These are phyloP conservation scores for Haplosporangium gracile DNA, from an alignment of 192 early-diverging fungal genomes.

Conservation along the genomic window DNA sequence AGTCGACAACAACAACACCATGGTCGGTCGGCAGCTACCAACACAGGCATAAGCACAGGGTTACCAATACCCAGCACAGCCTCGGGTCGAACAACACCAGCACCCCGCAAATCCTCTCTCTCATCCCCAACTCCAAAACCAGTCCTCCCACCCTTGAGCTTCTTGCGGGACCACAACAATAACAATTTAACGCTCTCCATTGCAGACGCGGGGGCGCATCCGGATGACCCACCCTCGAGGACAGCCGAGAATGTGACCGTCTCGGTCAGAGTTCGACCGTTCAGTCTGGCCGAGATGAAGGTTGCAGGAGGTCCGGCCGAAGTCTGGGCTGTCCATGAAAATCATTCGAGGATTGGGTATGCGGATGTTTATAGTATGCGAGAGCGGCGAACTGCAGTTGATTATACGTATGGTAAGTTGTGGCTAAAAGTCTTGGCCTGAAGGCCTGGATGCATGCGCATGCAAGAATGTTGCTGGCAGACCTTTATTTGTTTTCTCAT, in stretches of 20 bases:
- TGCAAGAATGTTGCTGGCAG: background rate
- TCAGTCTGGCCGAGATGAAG: constrained; percentile 68
- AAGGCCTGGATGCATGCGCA: background rate
- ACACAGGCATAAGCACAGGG: background rate
- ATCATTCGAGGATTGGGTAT: constrained; percentile 17
- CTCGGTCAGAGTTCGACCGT: constrained; percentile 79
- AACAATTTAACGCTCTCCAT: constrained; percentile 15
- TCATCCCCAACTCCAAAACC: constrained; percentile 28
- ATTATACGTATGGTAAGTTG: constrained; percentile 60
- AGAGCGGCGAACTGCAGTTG: constrained; percentile 34
- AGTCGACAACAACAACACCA: constrained; percentile 30
- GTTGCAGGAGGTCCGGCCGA: constrained; percentile 51
- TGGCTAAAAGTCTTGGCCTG: background rate
- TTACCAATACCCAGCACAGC: background rate
- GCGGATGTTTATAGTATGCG: constrained; percentile 34
- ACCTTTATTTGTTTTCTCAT: background rate
- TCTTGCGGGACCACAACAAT: constrained; percentile 12
- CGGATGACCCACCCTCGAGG: background rate
- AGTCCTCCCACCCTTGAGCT: constrained; percentile 39
- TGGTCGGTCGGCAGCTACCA: background rate
- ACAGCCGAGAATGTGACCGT: constrained; percentile 72
- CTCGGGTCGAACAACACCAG: constrained; percentile 9
- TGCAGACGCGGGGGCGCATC: constrained; percentile 6
- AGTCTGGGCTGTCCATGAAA: constrained; percentile 53
- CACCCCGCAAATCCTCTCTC: constrained; percentile 11